Conservation (phyloP, 2,329 filamentous ascomycete species). For the Colletotrichum tofieldiae region DNA sequence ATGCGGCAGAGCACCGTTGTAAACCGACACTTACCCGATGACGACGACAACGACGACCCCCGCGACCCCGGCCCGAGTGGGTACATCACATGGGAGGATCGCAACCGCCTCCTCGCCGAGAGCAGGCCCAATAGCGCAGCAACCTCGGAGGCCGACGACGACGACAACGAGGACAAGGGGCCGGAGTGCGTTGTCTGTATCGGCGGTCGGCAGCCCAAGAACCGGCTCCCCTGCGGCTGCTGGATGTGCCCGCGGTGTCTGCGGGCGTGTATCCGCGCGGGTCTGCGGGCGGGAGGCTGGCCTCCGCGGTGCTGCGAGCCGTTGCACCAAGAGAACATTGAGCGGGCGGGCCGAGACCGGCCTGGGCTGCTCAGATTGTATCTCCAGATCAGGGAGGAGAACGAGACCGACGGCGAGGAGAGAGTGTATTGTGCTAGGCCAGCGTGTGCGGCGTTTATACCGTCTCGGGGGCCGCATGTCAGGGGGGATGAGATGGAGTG, state of each 20-base stretch:
- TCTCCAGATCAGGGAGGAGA: constrained; percentile 31
- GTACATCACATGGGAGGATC: constrained; percentile 34
- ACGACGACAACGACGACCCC: background rate
- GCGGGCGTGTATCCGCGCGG: constrained; percentile 36
- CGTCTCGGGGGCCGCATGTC: constrained; percentile 12
- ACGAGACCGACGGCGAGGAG: constrained; percentile 30
- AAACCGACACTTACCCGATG: background rate
- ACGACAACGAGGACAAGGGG: background rate
- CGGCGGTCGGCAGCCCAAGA: constrained; percentile 6
- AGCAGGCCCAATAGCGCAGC: constrained; percentile 7
- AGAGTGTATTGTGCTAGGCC: constrained; percentile 40
- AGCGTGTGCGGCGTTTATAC: constrained; percentile 43
- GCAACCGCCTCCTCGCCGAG: constrained; percentile 27
- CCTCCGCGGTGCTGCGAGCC: constrained; percentile 43
- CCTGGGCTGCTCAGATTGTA: constrained; percentile 34
- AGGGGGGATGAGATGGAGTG: constrained; percentile 26
- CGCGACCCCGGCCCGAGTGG: background rate
- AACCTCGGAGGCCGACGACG: background rate
- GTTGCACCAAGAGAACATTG: constrained; percentile 29
- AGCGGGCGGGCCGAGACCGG: constrained; percentile 15
- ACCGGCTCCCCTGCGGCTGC: constrained; percentile 40
- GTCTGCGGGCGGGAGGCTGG: constrained; percentile 38
- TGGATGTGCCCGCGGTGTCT: constrained; percentile 41
- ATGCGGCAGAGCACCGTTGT: constrained; percentile 9
- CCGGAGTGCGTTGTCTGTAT: constrained; percentile 33